Evolutionary conservation across 2,329 filamentous ascomycete genomes (phyloP), one percentile per base, ranked within the genome.

Genomic region (Chrysoporthe austroafricana): DNA sequence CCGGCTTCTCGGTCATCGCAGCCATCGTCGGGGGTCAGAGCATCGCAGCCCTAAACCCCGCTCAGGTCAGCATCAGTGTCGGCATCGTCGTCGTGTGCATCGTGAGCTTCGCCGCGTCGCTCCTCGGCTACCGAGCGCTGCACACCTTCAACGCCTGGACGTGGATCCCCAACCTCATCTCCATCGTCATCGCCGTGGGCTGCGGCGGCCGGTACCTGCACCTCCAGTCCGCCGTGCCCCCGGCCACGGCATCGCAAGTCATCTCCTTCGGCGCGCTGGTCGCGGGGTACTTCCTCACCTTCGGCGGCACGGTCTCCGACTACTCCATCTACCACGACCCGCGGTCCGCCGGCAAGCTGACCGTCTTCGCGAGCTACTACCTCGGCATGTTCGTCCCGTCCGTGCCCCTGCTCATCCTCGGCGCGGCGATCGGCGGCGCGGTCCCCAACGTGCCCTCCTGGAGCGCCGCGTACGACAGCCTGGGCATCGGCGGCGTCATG

Each of bases 11-110:
- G 3, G 80, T 89, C 34, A 78, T 88, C 50, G 83, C 83, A n/a
- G 80, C 82, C 39, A 82, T 89, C 26, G 82, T 88, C 58, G 85
- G 85, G 57, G 87, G 86, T 0, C 83, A 85, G 70, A 81, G 81
- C 3, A 79, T 87, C 11, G 79, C 84, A 0, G 82, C 83, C 1
- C 76, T 86, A 44, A 80, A 80, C 68, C 76, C 79, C 0, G 77
- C 79, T 13, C 75, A 76, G 7, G 77, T 89, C 54, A 84, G 81
- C 70, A 79, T 86, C 11, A 83, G 82, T 7, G 81, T 87, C 18
- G 86, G 85, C 14, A 89, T 89, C 68, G 84, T 87, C 44, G 83
- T 89, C 56, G 81, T 84, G 52, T 83, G 82, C 52, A 64, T 86
- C 2, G 75, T 87, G 8, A 82, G 84, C 43, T 83, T 89, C 62